These are phyloP conservation scores for Fomitopsis schrenkii DNA, from an alignment of 1,284 basidiomycete genomes.

Conservation along the genomic window DNA sequence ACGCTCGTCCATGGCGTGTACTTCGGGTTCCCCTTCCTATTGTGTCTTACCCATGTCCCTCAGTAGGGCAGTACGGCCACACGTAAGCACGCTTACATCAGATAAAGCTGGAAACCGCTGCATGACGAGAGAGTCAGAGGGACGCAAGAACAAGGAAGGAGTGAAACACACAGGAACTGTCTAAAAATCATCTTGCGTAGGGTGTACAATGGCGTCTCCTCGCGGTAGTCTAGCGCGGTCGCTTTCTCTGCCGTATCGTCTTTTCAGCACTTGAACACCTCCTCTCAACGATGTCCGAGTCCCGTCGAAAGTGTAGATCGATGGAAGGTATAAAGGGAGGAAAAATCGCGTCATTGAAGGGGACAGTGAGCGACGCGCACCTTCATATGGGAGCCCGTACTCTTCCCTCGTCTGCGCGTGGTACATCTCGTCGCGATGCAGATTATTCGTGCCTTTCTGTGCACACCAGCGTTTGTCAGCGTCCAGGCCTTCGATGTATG, in stretches of 20 bases:
- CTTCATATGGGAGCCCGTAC: slow-evolving; percentile 26
- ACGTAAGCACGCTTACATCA: slow-evolving; percentile 22
- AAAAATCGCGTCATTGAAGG: too few species aligned
- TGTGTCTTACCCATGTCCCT: slow-evolving; percentile 17
- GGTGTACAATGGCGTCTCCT: slow-evolving; percentile 56
- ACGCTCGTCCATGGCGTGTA: slow-evolving; percentile 32
- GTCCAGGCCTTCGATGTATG: too few species aligned
- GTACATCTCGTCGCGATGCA: slow-evolving; percentile 33
- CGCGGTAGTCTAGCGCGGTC: slow-evolving; percentile 29
- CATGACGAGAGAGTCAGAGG: slow-evolving; percentile 19
- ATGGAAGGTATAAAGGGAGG: too few species aligned
- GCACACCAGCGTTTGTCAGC: too few species aligned
- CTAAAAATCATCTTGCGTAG: slow-evolving; percentile 49
- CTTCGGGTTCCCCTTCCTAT: slow-evolving; percentile 32
- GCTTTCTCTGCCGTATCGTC: slow-evolving; percentile 8
- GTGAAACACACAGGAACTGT: slow-evolving; percentile 34
- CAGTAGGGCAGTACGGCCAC: background rate
- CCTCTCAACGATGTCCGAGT: too few species aligned
- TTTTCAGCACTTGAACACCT: too few species aligned
- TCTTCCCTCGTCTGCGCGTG: slow-evolving; percentile 27
- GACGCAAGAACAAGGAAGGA: background rate
- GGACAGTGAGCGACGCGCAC: background rate
- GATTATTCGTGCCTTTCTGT: slow-evolving; percentile 30
- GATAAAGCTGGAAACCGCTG: slow-evolving; percentile 33
- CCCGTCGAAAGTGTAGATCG: too few species aligned